Evolutionary conservation across 129 eudicot species (phyloP), one percentile per base, ranked within the genome.

Genomic region (Pittosporum tobira): DNA sequence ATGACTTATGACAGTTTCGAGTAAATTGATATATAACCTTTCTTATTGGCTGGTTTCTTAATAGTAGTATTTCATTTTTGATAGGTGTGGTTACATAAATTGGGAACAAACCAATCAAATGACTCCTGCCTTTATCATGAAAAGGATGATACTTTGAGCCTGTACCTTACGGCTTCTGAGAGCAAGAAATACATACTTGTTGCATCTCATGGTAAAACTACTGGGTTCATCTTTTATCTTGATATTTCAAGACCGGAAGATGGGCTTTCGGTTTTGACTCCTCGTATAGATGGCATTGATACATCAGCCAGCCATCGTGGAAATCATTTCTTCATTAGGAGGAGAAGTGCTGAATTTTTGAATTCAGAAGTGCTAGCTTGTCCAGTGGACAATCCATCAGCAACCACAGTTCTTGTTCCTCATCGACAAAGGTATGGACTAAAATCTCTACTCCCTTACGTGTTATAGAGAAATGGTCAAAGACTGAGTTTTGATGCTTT

Each of bases 321-420:
- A 21, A 59, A 81, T 76, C 84, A 81, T 73, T 84, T 90, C 57
- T 82, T 90, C 71, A 90, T 90, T 40, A 75, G 69, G 64, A 73
- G 95, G 75, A 83, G 95, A 67, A 90, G 84, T 69, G 83, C 83
- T 21, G 89, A 80, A 59, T 70, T 83, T 68, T 85, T 75, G 62
- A 85, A 90, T 72, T 90, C 98, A 20, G 98, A 90, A 78, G 51
- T 90, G 28, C 72, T 83, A 70, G 98, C 98, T 9, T 90, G 95
- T 64, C 98, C 94, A 20, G 49, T 90, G 43, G 86, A 85, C 31
- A 70, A 85, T 75, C 61, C 75, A 64, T 80, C 84, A 52, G 84
- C 76, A 46, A 73, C 85, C 50, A 78, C 69, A 6, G 65, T 81
- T 44, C 80, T 90, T 58, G 81, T 90, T 67, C 94, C 95, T 57